phyloP scores from a whole-genome alignment of 768 basidiomycete genomes.

The Lyophyllum decastes region DNA sequence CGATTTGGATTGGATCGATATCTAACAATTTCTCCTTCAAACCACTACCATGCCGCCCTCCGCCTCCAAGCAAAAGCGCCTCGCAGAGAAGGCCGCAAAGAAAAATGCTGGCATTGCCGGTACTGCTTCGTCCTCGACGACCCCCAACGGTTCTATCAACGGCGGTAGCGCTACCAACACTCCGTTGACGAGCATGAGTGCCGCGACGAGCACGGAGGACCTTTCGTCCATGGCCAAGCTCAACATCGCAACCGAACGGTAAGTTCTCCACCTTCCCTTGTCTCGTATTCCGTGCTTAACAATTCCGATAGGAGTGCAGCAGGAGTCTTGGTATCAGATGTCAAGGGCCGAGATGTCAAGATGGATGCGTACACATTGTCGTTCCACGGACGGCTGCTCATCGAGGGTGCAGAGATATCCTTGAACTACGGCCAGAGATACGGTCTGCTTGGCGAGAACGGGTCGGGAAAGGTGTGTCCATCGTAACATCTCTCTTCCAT shows the following conservation, averaged over 20 bases:
- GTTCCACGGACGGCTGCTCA: constrained; percentile 90
- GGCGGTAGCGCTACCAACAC: constrained; percentile 67
- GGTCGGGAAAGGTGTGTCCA: constrained; percentile 88
- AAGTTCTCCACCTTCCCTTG: constrained; percentile 13
- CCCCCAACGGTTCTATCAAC: constrained; percentile 64
- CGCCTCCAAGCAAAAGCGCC: constrained; percentile 87
- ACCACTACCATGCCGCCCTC: constrained; percentile 73
- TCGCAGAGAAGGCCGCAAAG: constrained; percentile 92
- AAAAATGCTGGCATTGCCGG: constrained; percentile 53
- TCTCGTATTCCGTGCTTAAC: background rate
- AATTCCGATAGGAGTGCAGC: constrained; percentile 72
- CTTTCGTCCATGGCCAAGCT: constrained; percentile 87
- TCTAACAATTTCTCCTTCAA: constrained; percentile 11
- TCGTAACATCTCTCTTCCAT: background rate
- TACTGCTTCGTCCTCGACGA: constrained; percentile 52
- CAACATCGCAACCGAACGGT: constrained; percentile 89
- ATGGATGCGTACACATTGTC: constrained; percentile 94
- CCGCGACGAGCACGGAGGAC: constrained; percentile 80
- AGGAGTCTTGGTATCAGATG: constrained; percentile 91
- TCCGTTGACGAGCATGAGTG: constrained; percentile 81
- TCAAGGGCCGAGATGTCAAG: constrained; percentile 94
- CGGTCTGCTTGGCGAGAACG: constrained; percentile 95
- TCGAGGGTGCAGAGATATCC: constrained; percentile 62
- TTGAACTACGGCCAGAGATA: constrained; percentile 89
- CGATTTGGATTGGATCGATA: constrained; percentile 19